Base-by-base conservation (phyloP, 805 yeast species). In the Babjeviella inositovora region DNA sequence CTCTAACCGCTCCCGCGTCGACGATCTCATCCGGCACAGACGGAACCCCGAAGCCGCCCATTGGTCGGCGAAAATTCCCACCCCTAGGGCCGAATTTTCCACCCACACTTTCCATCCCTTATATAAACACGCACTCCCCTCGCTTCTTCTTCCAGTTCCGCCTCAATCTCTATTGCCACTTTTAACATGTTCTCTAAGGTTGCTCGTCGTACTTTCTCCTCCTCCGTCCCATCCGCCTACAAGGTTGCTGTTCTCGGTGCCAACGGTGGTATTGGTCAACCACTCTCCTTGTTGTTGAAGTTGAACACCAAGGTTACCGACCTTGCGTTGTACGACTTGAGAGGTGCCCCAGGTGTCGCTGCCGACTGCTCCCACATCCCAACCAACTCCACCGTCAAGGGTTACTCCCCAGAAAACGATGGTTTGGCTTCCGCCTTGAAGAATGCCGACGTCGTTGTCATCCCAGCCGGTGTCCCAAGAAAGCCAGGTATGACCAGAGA, bases 401-500 rank as follows among this genome's bases (percentile, higher is more conserved):
- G 96, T 34, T 85, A 65, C 64, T 64, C 80, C 29, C 92, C 94
- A 38, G 93, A 79, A 34, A 67, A 72, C 30, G 65, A 64, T 24
- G 79, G 79, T 16, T 56, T 82, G 32, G 56, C 62, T 29, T 57
- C 54, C 27, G 93, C 95, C 11, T 57, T 85, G 38, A 55, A 63
- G 24, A 84, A 73, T 23, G 68, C 94, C 24, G 92, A 84, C 39
- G 72, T 85, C 30, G 85, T 85, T 25, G 67, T 85, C 28, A 80
- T 85, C 53, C 95, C 96, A 47, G 96, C 96, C 28, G 96, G 96
- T 63, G 92, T 85, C 28, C 96, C 93, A 62, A 80, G 92, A 70
- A 85, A 84, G 63, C 96, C 96, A 38, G 96, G 96, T 53, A 85
- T 85, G 96, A 81, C 95, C 45, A 79, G 96, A 65, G 96, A 85